These are phyloP conservation scores for Helenozyma baotianmanensis DNA, from an alignment of 805 yeast genomes.

Conservation along the genomic window DNA sequence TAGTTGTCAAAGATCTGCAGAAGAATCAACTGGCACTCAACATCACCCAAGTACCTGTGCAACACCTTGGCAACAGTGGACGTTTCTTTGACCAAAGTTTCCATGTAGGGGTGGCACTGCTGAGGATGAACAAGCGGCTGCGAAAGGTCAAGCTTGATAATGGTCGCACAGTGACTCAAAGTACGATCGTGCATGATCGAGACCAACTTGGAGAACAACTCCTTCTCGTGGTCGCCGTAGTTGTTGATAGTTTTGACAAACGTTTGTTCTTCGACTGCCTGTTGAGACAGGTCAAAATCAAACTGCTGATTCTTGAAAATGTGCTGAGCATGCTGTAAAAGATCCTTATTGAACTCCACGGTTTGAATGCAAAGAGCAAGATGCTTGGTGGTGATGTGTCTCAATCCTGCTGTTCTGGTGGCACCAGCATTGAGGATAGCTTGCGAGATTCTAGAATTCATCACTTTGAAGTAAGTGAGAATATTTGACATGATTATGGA, in stretches of 20 bases:
- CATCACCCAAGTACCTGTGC: constrained; percentile 50
- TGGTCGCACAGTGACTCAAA: constrained; percentile 43
- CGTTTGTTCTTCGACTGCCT: constrained; percentile 22
- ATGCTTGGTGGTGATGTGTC: constrained; percentile 70
- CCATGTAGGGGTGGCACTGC: constrained; percentile 62
- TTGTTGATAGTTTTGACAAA: constrained; percentile 30
- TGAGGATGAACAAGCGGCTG: constrained; percentile 37
- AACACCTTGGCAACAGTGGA: constrained; percentile 58
- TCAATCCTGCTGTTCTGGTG: constrained; percentile 65
- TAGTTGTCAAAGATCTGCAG: constrained; percentile 54
- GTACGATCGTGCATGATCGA: constrained; percentile 68
- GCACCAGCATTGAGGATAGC: constrained; percentile 74
- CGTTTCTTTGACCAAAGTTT: constrained; percentile 60
- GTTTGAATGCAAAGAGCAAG: constrained; percentile 64
- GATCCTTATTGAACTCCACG: constrained; percentile 41
- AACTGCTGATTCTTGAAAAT: constrained; percentile 7
- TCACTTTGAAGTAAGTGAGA: constrained; percentile 39
- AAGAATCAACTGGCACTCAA: constrained; percentile 42
- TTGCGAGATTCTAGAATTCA: constrained; percentile 52
- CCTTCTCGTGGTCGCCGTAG: constrained; percentile 58
- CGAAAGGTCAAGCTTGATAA: constrained; percentile 49
- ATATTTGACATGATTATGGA: constrained; percentile 39
- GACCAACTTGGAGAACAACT: constrained; percentile 60
- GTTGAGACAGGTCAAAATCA: constrained; percentile 2
- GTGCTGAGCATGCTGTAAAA: constrained; percentile 30